Evolutionary conservation across 1,284 basidiomycete species (phyloP).

Genomic region (Ganoderma boninense): DNA sequence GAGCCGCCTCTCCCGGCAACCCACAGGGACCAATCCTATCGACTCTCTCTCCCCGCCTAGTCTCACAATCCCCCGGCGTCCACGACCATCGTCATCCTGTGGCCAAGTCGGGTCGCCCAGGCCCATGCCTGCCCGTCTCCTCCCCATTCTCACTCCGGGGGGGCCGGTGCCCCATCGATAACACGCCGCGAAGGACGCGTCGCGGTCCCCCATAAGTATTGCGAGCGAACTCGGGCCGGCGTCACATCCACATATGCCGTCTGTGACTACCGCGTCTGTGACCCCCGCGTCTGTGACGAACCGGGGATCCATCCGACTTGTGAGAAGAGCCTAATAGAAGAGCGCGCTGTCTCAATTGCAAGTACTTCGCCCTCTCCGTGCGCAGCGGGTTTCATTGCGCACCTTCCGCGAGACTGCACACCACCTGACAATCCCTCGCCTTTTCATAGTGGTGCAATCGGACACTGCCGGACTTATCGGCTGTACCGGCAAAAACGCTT

Average conservation of each 20-base stretch:
- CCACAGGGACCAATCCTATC: conserved; percentile 11
- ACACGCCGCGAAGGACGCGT: conserved; percentile 20
- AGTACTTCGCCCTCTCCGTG: neutral
- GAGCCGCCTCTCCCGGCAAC: conserved; percentile 29
- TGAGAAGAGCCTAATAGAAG: too few species aligned
- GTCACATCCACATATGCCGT: conserved; percentile 13
- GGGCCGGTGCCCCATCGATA: conserved; percentile 16
- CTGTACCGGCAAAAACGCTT: neutral
- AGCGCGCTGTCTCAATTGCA: too few species aligned
- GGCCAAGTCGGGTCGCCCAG: neutral
- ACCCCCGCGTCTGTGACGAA: conserved; percentile 34
- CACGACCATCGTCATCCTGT: neutral
- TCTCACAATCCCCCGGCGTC: neutral
- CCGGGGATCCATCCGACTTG: neutral
- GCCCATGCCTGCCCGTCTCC: neutral
- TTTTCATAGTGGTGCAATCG: neutral
- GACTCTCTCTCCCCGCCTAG: too few species aligned
- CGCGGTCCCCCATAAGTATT: conserved; percentile 9
- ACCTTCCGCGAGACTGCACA: neutral
- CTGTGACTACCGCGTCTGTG: conserved; percentile 27
- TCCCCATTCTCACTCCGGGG: neutral
- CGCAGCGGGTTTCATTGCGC: neutral
- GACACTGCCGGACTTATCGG: conserved; percentile 11
- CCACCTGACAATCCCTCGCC: neutral
- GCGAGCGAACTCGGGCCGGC: neutral